Conservation (phyloP, 2,329 filamentous ascomycete species). For the Pseudogymnoascus sp. region DNA sequence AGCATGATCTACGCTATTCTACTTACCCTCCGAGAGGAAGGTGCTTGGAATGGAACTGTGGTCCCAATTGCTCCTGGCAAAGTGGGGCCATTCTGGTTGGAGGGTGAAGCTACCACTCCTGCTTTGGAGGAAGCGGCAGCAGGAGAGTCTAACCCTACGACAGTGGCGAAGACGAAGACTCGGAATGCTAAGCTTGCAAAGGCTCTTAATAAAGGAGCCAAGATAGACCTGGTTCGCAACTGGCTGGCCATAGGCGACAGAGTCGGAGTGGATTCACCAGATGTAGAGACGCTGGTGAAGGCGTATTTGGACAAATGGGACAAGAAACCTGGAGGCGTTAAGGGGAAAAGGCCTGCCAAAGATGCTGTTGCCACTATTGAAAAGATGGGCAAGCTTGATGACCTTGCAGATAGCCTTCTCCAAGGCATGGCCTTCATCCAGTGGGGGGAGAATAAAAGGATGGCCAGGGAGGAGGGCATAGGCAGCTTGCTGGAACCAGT, state of each 20-base stretch:
- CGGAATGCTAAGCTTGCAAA: constrained; percentile 35
- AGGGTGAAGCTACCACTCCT: constrained; percentile 21
- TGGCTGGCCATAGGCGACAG: constrained; percentile 37
- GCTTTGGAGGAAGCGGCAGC: constrained; percentile 17
- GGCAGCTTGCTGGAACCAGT: not conserved
- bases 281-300: constrained; percentile 30
- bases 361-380: constrained; percentile 22
- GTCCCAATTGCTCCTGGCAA: constrained; percentile 44
- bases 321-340: constrained; percentile 19
- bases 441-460: constrained; percentile 57
- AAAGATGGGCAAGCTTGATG: constrained; percentile 58
- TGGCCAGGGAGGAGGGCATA: constrained; percentile 19
- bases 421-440: constrained; percentile 70
- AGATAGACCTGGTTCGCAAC: constrained; percentile 53
- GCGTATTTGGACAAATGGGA: constrained; percentile 30
- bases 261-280: constrained; percentile 25
- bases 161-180: constrained; percentile 24
- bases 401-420: constrained; percentile 70
- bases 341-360: constrained; percentile 20
- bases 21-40: constrained; percentile 42
- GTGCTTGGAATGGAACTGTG: constrained; percentile 36
- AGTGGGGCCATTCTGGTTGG: constrained; percentile 49
- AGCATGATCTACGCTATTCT: constrained; percentile 70
- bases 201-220: constrained; percentile 44
- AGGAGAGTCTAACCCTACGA: constrained; percentile 10